Base-by-base conservation (phyloP, 495 filamentous ascomycete species). In the Ramalina intermedia region DNA sequence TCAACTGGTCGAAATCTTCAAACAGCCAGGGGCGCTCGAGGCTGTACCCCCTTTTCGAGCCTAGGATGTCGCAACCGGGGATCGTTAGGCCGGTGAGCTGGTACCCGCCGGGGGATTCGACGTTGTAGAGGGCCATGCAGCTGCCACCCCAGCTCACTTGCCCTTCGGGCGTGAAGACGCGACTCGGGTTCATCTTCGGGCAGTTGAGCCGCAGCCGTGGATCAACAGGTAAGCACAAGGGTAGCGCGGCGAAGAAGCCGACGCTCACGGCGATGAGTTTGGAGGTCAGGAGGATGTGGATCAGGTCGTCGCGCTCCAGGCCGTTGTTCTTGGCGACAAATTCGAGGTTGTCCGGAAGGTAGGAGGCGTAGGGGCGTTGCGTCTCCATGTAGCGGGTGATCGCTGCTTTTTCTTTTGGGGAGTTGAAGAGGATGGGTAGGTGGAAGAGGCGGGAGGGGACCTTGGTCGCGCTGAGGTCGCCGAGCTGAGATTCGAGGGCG, bases 251-350 rank as follows among this genome's bases (percentile, higher is more conserved):
- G 60, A 75, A 73, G 59, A 80, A 79, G 11, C 77, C 78, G 12
- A 80, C 73, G 7, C 68, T 63, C 2, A 81, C 65, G 18, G 72
- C 67, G 44, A 79, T 68, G 38, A 74, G 69, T 4, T 59, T 58
- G 6, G 67, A 66, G 13, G 63, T 71, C 9, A 73, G 64, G 41
- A 72, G 67, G 11, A 73, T 68, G 0, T 69, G 55, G 11, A 69
- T 60, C 17, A 73, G 64, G 54, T 71, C 63, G 17, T 66, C 58
- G 9, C 60, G 57, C 5, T 69, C 66, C 39, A 79, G 66, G 16
- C 69, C 75, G 49, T 81, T 81, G 60, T 73, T 77, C 37, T 69
- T 65, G 5, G 73, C 72, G 11, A 79, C 68, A 41, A 76, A 81
- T 14, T 66, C 65, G 47, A 78, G 61, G 45, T 77, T 76, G 52